These are phyloP conservation scores for Cercospora canescens DNA, from an alignment of 2,329 filamentous ascomycete genomes.

Conservation along the genomic window DNA sequence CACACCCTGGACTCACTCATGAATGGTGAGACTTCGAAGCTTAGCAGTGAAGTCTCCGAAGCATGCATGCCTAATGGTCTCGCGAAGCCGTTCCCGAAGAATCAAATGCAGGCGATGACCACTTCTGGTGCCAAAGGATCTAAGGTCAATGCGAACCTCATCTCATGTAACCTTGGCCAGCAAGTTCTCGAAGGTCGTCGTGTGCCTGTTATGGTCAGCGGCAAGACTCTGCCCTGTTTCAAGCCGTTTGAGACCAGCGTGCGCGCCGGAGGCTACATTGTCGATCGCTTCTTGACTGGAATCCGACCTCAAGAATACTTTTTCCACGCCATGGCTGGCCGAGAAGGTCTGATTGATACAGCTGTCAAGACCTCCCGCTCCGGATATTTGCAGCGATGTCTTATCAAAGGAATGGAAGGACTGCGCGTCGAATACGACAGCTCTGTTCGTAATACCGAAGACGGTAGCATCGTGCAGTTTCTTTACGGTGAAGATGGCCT, in stretches of 20 bases:
- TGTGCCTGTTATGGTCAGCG: slow-evolving; percentile 96
- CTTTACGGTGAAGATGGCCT: slow-evolving; percentile 95
- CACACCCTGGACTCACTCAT: slow-evolving; percentile 85
- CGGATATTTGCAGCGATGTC: slow-evolving; percentile 91
- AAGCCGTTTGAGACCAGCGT: slow-evolving; percentile 86
- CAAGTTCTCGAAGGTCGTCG: slow-evolving; percentile 93
- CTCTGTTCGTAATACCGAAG: slow-evolving; percentile 81
- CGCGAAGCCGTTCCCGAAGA: slow-evolving; percentile 89
- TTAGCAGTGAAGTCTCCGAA: slow-evolving; percentile 77
- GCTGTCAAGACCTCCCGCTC: slow-evolving; percentile 98
- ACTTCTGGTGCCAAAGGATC: slow-evolving; percentile 93
- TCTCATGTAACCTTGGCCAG: slow-evolving; percentile 95
- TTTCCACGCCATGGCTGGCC: slow-evolving; percentile 98
- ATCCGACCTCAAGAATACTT: slow-evolving; percentile 98
- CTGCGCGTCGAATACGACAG: slow-evolving; percentile 90
- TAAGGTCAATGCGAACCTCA: slow-evolving; percentile 91
- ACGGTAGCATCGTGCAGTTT: slow-evolving; percentile 92
- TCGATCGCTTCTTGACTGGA: slow-evolving; percentile 95
- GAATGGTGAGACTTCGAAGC: slow-evolving; percentile 66
- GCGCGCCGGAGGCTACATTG: slow-evolving; percentile 88
- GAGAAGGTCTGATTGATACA: slow-evolving; percentile 97
- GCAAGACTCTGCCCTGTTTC: slow-evolving; percentile 94
- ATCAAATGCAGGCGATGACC: slow-evolving; percentile 99
- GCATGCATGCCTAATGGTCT: slow-evolving; percentile 79
- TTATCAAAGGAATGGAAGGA: slow-evolving; percentile 98